Base-by-base conservation (phyloP, 2,329 filamentous ascomycete genomes). In the Esteya vermicola region DNA sequence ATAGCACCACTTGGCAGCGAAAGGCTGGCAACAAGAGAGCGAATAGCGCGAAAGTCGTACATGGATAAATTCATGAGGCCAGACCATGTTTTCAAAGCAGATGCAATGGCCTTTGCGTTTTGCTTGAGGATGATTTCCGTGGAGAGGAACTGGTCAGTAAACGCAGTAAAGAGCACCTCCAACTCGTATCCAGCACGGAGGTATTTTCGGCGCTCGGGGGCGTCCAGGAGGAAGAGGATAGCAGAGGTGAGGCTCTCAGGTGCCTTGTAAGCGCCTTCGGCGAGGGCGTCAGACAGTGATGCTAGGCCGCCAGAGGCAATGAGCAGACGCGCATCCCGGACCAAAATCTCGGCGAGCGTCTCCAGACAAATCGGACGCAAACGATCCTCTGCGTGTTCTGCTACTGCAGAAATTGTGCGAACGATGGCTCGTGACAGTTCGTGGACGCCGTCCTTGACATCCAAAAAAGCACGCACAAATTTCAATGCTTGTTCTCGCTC, bases 401-500 rank as follows among this genome's bases (percentile, higher is more conserved):
- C 89, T 36, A 96, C 81, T 5, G 91, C 83, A 25, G 91, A 85
- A 42, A 98, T 79, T 7, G 89, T 91, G 40, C 91, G 77, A 8
- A 93, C 82, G 18, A 98, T 78, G 1, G 85, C 80, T 43, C 83
- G 74, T 2, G 91, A 93, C 27, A 98, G 72, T 56, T 98, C 89
- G 46, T 75, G 72, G 9, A 93, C 79, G 10, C 91, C 91, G 46
- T 86, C 85, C 54, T 95, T 95, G 47, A 96, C 85, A 54, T 98
- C 91, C 3, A 98, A 65, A 53, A 98, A 98, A 9, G 88, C 85
- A 43, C 91, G 77, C 21, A 96, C 80, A 56, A 98, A 95, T 57
- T 98, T 98, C 51, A 98, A 66, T 12, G 91, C 91, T 60, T 98
- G 91, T 58, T 98, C 91, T 40, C 93, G 75, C 62, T 98, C 91